Percentiles rank a stretch among this genome's conserved stretches.
Evolutionary conservation across 1,284 basidiomycete species (phyloP).

Genomic region (Xerocomus cyaneibrunnescens): DNA sequence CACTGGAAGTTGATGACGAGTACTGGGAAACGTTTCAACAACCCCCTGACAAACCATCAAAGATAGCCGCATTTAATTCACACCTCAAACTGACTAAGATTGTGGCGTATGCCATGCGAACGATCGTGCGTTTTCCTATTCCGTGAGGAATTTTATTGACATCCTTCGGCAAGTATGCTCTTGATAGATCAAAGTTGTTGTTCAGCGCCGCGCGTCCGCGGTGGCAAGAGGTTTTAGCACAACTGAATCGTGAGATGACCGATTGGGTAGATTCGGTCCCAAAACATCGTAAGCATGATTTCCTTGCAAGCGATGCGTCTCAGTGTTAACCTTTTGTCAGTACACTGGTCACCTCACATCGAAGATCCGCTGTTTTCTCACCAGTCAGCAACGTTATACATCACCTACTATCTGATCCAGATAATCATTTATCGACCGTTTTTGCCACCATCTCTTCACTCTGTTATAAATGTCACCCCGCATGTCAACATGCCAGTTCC

Average conservation of each 20-base stretch:
- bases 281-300: slow-evolving; percentile 53
- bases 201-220: slow-evolving; percentile 49
- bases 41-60: slow-evolving; percentile 60
- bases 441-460: slow-evolving; percentile 45
- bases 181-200: slow-evolving; percentile 60
- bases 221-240: slow-evolving; percentile 64
- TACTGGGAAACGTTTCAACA: slow-evolving; percentile 76
- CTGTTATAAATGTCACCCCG: slow-evolving; percentile 23
- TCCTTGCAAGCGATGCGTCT: background rate
- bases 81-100: slow-evolving; percentile 72
- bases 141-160: slow-evolving; percentile 7
- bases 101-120: slow-evolving; percentile 66
- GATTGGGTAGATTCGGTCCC: slow-evolving; percentile 75
- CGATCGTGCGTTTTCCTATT: slow-evolving; percentile 49
- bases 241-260: slow-evolving; percentile 68
- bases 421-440: slow-evolving; percentile 80
- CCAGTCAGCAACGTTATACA: slow-evolving; percentile 68
- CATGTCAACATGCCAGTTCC: slow-evolving; percentile 41
- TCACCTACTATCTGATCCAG: slow-evolving; percentile 66
- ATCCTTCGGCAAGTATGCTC: slow-evolving; percentile 58
- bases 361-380: slow-evolving; percentile 55
- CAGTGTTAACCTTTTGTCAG: slow-evolving; percentile 37
- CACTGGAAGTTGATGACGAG: slow-evolving; percentile 84
- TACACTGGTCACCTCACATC: slow-evolving; percentile 65
- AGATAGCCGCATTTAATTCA: slow-evolving; percentile 63